A percentile compares a stretch with the other conserved stretches of the same genome.
Conservation (phyloP, 2,329 filamentous ascomycete species). For the Aspergillus jensenii region DNA sequence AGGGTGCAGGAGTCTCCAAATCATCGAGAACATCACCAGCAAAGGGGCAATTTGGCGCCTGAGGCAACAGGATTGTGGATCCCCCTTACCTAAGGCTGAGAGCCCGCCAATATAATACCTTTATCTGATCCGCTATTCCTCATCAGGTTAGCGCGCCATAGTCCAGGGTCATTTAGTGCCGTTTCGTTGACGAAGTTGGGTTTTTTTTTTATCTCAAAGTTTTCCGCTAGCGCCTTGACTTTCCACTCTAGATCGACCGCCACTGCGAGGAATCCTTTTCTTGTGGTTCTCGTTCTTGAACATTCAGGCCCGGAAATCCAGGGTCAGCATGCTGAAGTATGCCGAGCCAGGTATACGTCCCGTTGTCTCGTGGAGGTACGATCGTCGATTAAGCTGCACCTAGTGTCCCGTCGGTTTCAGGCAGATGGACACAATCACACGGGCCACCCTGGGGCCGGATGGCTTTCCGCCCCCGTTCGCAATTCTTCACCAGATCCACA, state of each 20-base stretch:
- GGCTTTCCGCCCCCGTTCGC: too few relatives aligned
- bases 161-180: too few relatives aligned
- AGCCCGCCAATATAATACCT: too few relatives aligned
- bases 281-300: neutral
- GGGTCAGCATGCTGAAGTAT: neutral
- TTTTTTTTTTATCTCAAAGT: neutral
- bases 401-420: too few relatives aligned
- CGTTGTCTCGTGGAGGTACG: too few relatives aligned
- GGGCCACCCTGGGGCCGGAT: too few relatives aligned
- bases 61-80: neutral
- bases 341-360: neutral
- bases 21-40: neutral
- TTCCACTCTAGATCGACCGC: too few relatives aligned
- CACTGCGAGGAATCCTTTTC: neutral
- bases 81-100: neutral
- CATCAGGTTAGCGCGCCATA: neutral
- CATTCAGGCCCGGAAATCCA: neutral
- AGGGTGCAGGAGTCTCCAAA: neutral
- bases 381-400: too few relatives aligned
- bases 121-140: neutral
- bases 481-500: too few relatives aligned
- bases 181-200: too few relatives aligned
- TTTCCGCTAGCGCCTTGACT: neutral
- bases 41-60: neutral
- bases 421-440: too few relatives aligned